These are phyloP conservation scores for Madurella fahalii DNA, from an alignment of 2,329 filamentous ascomycete genomes.

Conservation along the genomic window DNA sequence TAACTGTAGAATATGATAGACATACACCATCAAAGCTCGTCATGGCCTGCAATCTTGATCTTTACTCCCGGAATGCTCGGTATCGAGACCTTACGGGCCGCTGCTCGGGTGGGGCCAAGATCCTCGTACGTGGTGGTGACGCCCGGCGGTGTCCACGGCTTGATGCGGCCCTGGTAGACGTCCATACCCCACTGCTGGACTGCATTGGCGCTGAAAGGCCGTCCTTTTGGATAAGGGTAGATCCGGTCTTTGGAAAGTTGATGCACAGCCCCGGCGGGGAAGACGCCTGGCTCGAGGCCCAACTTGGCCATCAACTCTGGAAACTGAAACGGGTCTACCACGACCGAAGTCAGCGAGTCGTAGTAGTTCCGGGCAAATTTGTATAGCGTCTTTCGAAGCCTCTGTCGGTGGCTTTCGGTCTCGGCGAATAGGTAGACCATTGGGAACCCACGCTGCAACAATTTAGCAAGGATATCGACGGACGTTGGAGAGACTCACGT, in stretches of 20 bases:
- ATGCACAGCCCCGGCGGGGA: conserved; percentile 34
- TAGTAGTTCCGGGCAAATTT: conserved; percentile 33
- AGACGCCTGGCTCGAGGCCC: conserved; percentile 29
- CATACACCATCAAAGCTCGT: conserved; percentile 11
- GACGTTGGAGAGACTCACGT: conserved; percentile 26
- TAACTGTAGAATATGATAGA: background rate
- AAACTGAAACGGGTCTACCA: conserved; percentile 36
- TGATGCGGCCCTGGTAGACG: conserved; percentile 35
- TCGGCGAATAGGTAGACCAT: conserved; percentile 37
- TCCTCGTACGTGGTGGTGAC: conserved; percentile 25
- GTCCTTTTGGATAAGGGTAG: conserved; percentile 34
- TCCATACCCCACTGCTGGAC: conserved; percentile 36
- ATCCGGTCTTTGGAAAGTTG: conserved; percentile 34
- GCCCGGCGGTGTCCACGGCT: conserved; percentile 33
- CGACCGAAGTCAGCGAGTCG: conserved; percentile 33
- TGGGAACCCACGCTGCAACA: conserved; percentile 31
- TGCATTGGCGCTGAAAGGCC: conserved; percentile 26
- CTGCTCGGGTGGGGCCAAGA: conserved; percentile 24
- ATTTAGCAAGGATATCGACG: background rate
- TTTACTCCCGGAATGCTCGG: conserved; percentile 22
- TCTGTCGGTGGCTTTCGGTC: conserved; percentile 28
- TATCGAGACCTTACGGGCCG: conserved; percentile 20
- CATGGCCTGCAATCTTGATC: conserved; percentile 23
- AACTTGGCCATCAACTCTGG: conserved; percentile 32
- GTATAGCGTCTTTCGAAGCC: conserved; percentile 29